These are phyloP conservation scores for Ambispora gerdemannii DNA, from an alignment of 192 early-diverging fungal genomes.

Conservation along the genomic window DNA sequence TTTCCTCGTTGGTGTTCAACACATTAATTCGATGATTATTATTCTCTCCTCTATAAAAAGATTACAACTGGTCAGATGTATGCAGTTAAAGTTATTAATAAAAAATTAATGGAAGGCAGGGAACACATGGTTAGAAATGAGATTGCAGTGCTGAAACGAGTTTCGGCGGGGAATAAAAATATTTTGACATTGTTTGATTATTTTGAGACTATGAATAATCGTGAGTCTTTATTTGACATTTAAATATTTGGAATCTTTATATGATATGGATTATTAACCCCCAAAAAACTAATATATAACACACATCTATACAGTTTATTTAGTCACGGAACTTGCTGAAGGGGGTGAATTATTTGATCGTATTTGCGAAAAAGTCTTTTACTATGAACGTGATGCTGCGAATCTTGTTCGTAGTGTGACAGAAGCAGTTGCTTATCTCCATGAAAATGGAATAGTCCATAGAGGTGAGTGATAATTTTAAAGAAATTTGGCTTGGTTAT, in stretches of 20 bases:
- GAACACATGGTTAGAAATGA: slow-evolving; percentile 71
- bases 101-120: slow-evolving; percentile 66
- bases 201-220: slow-evolving; percentile 74
- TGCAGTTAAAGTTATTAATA: slow-evolving; percentile 82
- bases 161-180: slow-evolving; percentile 70
- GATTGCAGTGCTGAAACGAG: slow-evolving; percentile 63
- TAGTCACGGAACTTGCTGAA: slow-evolving; percentile 72
- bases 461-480: slow-evolving; percentile 62
- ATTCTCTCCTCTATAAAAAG: slow-evolving; percentile 30
- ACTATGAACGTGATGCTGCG: slow-evolving; percentile 80
- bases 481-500: too few relatives aligned
- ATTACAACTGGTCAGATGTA: slow-evolving; percentile 66
- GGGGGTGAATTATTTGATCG: slow-evolving; percentile 95
- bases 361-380: slow-evolving; percentile 65
- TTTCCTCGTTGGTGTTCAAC: not conserved
- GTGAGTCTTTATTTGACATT: slow-evolving; percentile 36
- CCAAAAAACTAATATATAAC: too few relatives aligned
- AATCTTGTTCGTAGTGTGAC: slow-evolving; percentile 73
- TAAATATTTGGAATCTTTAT: slow-evolving; percentile 21
- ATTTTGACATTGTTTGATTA: slow-evolving; percentile 72
- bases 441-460: slow-evolving; percentile 85
- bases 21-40: not conserved
- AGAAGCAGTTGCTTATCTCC: slow-evolving; percentile 79
- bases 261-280: not conserved
- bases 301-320: slow-evolving; percentile 56